Evolutionary conservation across 1,139 yeast genomes (phyloP).

Genomic region (Taphrina confusa): DNA sequence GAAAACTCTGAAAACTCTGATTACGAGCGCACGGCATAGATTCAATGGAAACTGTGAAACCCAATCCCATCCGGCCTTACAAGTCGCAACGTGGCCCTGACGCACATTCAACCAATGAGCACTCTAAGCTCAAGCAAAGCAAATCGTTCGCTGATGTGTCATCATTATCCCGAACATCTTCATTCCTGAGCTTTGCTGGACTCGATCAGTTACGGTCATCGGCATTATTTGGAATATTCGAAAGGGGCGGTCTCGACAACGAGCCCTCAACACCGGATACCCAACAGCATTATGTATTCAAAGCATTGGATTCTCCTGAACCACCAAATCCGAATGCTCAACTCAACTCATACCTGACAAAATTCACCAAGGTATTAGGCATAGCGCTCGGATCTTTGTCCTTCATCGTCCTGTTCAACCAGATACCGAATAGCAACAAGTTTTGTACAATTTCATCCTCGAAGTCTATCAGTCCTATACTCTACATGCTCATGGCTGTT

Average conservation of each 20-base stretch:
- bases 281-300: slow-evolving; percentile 11
- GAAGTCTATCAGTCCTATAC: not conserved
- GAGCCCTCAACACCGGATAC: slow-evolving; percentile 23
- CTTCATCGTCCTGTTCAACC: slow-evolving; percentile 28
- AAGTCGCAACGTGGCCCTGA: not conserved
- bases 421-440: slow-evolving; percentile 20
- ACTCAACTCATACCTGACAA: no score
- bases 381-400: slow-evolving; percentile 2
- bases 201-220: slow-evolving; percentile 11
- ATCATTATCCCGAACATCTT: slow-evolving; percentile 18
- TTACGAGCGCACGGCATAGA: no score
- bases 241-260: slow-evolving; percentile 22
- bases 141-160: slow-evolving; percentile 17
- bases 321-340: not conserved
- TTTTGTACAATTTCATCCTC: slow-evolving; percentile 9
- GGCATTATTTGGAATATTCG: slow-evolving; percentile 31
- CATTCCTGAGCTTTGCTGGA: slow-evolving; percentile 22
- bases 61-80: slow-evolving; percentile 2
- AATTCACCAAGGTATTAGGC: not conserved
- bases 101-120: not conserved
- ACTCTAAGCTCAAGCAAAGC: not conserved
- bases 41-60: slow-evolving; percentile 4
- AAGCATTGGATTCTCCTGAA: not conserved
- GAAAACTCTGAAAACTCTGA: no score
- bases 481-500: slow-evolving; percentile 16